A percentile compares a stretch with the other conserved stretches of the same genome.
Evolutionary conservation across 2,329 filamentous ascomycete genomes (phyloP).

Genomic region (Blastomyces gilchristii): DNA sequence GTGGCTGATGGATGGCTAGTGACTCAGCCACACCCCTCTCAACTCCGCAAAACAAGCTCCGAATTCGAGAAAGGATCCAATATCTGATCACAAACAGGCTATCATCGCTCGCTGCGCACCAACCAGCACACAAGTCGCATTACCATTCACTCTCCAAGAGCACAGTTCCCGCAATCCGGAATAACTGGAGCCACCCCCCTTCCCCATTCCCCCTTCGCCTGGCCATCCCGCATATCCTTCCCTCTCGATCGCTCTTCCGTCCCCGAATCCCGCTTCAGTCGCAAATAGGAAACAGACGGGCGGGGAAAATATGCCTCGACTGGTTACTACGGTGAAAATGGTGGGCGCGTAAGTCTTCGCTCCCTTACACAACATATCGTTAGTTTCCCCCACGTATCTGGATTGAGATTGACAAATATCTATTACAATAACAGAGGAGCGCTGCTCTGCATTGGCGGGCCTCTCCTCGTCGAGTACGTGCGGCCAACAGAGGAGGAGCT

Average conservation of each 20-base stretch:
- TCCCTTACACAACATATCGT: background rate
- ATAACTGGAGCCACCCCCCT: background rate
- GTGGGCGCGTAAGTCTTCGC: slow-evolving; percentile 3
- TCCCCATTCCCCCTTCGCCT: background rate
- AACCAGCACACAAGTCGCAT: background rate
- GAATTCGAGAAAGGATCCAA: background rate
- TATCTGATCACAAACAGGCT: too few species aligned
- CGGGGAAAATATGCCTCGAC: background rate
- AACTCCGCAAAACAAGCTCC: background rate
- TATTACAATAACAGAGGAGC: slow-evolving; percentile 48
- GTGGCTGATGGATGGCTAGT: too few species aligned
- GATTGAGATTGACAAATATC: slow-evolving; percentile 8
- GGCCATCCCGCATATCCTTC: background rate
- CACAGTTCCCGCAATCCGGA: background rate
- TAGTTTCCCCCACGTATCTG: slow-evolving; percentile 5
- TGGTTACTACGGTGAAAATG: slow-evolving; percentile 7
- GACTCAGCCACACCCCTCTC: background rate
- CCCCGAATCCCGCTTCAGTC: background rate
- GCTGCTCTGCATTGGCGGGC: slow-evolving; percentile 68
- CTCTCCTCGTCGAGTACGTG: slow-evolving; percentile 64
- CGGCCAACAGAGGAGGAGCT: slow-evolving; percentile 81
- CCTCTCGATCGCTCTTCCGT: background rate
- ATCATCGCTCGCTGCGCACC: background rate
- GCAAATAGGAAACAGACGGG: background rate
- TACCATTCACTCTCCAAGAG: background rate